phyloP scores from a whole-genome alignment of 371 early-diverging fungal species.

The Conidiobolus incongruus region DNA sequence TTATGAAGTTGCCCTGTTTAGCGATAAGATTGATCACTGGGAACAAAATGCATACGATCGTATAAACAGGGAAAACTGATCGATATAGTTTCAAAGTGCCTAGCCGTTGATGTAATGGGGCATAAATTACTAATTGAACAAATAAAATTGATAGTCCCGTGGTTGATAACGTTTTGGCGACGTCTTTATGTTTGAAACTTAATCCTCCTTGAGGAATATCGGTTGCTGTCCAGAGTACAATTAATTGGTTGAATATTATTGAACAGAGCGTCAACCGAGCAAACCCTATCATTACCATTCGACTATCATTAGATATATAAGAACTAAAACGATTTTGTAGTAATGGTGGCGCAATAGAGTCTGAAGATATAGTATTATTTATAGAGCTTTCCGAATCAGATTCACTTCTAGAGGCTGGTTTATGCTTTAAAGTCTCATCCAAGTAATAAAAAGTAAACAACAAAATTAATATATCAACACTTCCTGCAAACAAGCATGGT shows the following conservation, averaged over 20 bases:
- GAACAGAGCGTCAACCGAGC: constrained; percentile 31
- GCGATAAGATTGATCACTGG: no score
- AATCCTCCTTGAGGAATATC: constrained; percentile 29
- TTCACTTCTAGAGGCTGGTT: no score
- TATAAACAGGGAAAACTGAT: constrained; percentile 12
- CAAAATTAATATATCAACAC: constrained; percentile 32
- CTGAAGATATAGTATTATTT: not conserved
- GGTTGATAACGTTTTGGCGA: constrained; percentile 29
- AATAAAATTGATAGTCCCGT: constrained; percentile 24
- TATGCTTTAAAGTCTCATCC: constrained; percentile 42
- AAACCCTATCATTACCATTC: constrained; percentile 2
- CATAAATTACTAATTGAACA: constrained; percentile 28
- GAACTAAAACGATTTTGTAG: not conserved
- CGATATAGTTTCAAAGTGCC: constrained; percentile 24
- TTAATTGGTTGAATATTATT: constrained; percentile 51
- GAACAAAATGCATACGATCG: no score
- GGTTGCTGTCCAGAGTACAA: constrained; percentile 33
- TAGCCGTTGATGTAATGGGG: constrained; percentile 17
- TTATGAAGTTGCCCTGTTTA: no score
- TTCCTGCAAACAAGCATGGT: constrained; percentile 52
- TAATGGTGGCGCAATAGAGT: no score
- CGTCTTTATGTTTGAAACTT: constrained; percentile 22
- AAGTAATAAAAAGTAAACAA: constrained; percentile 37
- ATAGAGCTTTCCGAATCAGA: no score
- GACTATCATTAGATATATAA: not conserved